Evolutionary conservation across 2,329 filamentous ascomycete genomes (phyloP).

Genomic region (Hypoxylon sp.): DNA sequence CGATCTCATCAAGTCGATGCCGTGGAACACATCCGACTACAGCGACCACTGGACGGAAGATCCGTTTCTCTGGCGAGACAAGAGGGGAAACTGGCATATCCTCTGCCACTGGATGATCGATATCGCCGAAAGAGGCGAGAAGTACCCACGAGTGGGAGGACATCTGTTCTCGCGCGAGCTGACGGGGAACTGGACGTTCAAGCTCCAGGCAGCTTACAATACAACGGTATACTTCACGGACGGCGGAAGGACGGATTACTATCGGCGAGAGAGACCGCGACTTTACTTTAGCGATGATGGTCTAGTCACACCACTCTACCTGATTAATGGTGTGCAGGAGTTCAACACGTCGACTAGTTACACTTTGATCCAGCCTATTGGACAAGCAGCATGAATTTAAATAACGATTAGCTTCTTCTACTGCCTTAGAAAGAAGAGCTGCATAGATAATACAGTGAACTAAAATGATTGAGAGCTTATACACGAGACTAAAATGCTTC

Average conservation of each 20-base stretch:
- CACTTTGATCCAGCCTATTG: conserved; percentile 53
- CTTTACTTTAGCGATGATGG: conserved; percentile 58
- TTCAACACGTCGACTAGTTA: conserved; percentile 48
- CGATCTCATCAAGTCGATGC: conserved; percentile 33
- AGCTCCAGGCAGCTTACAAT: conserved; percentile 37
- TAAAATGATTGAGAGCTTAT: no score
- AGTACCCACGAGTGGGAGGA: conserved; percentile 41
- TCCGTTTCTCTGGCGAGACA: conserved; percentile 45
- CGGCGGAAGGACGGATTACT: conserved; percentile 50
- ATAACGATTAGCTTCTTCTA: no score
- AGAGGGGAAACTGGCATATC: conserved; percentile 44
- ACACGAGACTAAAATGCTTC: no score
- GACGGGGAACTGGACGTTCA: conserved; percentile 41
- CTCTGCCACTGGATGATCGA: conserved; percentile 43
- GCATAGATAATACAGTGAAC: no score
- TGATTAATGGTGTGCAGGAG: conserved; percentile 58
- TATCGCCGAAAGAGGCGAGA: conserved; percentile 36
- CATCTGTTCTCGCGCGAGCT: conserved; percentile 38
- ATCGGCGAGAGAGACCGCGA: conserved; percentile 58
- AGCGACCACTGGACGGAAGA: conserved; percentile 42
- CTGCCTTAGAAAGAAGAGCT: no score
- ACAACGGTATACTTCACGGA: conserved; percentile 50
- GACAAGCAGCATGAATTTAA: conserved; percentile 35
- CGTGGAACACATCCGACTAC: conserved; percentile 41
- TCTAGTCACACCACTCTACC: conserved; percentile 55